These are phyloP conservation scores for Parafenestella ontariensis DNA, from an alignment of 2,329 filamentous ascomycete genomes.

Conservation along the genomic window DNA sequence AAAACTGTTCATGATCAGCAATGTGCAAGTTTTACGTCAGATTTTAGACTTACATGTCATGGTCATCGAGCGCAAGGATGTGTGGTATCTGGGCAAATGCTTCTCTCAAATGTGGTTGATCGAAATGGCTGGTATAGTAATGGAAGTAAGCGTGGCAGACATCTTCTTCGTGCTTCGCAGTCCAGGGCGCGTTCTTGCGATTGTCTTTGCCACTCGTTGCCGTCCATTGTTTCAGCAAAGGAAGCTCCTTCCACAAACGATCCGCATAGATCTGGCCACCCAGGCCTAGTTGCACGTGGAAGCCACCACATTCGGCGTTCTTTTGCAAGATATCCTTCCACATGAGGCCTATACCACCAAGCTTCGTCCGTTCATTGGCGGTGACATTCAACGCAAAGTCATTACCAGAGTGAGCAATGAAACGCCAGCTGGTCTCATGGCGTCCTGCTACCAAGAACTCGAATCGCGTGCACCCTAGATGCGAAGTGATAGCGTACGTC, in stretches of 20 bases:
- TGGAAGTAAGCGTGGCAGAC: conserved; percentile 97
- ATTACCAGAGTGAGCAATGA: conserved; percentile 94
- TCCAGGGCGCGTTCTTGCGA: conserved; percentile 89
- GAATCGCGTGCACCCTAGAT: conserved; percentile 96
- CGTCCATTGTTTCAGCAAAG: conserved; percentile 92
- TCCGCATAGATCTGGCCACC: conserved; percentile 97
- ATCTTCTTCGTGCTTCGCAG: conserved; percentile 92
- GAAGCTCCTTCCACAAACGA: conserved; percentile 94
- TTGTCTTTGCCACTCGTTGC: conserved; percentile 92
- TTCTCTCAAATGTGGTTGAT: conserved; percentile 92
- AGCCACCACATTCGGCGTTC: conserved; percentile 94
- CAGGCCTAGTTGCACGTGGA: conserved; percentile 90
- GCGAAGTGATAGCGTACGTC: conserved; percentile 98
- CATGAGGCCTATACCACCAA: conserved; percentile 93
- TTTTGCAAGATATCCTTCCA: conserved; percentile 99
- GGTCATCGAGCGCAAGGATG: conserved; percentile 90
- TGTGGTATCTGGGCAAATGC: conserved; percentile 98
- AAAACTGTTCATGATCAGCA: conserved; percentile 65
- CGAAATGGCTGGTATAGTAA: conserved; percentile 98
- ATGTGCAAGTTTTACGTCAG: background rate
- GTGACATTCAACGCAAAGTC: conserved; percentile 91
- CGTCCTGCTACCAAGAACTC: conserved; percentile 94
- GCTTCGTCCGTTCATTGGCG: conserved; percentile 80
- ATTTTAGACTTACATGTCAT: conserved; percentile 91
- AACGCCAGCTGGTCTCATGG: conserved; percentile 90